Evolutionary conservation across 208 protist genomes (phyloP).

Genomic region (Polymyxa betae): DNA sequence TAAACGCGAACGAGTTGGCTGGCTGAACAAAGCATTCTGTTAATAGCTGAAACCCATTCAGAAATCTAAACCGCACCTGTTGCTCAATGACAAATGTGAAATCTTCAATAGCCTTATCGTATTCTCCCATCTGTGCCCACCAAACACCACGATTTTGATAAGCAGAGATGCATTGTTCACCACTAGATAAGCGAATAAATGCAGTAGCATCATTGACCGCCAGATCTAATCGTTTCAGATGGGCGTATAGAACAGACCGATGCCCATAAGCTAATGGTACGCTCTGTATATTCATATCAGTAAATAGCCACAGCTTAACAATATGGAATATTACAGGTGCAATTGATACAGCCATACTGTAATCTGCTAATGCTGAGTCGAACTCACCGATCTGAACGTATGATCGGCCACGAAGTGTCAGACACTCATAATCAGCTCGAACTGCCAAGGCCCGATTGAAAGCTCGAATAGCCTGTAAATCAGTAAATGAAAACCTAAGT

Average conservation of each 20-base stretch:
- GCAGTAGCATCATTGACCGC: constrained; percentile 30
- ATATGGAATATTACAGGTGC: not conserved
- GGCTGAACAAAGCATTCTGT: not conserved
- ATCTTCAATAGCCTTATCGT: constrained; percentile 39
- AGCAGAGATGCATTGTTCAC: constrained; percentile 33
- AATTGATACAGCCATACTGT: constrained; percentile 41
- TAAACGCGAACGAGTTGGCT: constrained; percentile 25
- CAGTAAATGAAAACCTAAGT: not conserved
- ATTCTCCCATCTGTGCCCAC: constrained; percentile 36
- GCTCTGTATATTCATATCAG: not conserved
- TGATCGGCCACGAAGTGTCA: constrained; percentile 26
- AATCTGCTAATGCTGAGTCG: constrained; percentile 8
- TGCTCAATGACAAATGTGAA: constrained; percentile 38
- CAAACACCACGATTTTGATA: constrained; percentile 51
- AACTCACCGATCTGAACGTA: constrained; percentile 46
- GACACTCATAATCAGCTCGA: constrained; percentile 39
- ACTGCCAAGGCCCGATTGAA: constrained; percentile 39
- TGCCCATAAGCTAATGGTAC: constrained; percentile 28
- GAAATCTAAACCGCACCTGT: not conserved
- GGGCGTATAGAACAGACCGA: constrained; percentile 25
- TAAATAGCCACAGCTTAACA: not conserved
- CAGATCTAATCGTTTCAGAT: constrained; percentile 28
- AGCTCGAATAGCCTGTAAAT: constrained; percentile 42
- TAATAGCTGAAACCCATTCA: not conserved
- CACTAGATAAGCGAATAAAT: not conserved